Evolutionary conservation across 768 basidiomycete species (phyloP).

Genomic region (Agrocybe chaxingu): DNA sequence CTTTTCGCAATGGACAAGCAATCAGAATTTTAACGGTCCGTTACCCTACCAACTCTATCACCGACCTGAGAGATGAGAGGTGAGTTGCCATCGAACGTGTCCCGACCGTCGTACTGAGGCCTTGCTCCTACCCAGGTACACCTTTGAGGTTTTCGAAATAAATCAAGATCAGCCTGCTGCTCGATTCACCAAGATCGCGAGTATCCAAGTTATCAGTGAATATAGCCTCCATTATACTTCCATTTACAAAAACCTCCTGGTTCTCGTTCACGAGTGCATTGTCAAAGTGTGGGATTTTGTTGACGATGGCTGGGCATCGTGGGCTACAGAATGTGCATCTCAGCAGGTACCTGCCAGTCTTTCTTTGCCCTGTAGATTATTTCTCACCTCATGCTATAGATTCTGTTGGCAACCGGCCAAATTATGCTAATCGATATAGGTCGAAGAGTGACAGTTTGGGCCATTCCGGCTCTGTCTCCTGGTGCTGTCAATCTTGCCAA

Average conservation of each 20-base stretch:
- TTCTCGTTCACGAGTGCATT: conserved; percentile 6
- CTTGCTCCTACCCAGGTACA: not conserved
- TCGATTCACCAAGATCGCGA: conserved; percentile 3
- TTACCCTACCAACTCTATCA: not conserved
- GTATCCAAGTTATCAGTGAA: not conserved
- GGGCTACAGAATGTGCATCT: conserved; percentile 1
- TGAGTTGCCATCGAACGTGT: not conserved
- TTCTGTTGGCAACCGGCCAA: conserved; percentile 6
- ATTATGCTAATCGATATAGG: too few relatives aligned
- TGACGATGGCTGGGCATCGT: conserved; percentile 7
- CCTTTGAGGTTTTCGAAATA: conserved; percentile 9
- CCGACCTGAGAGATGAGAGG: not conserved
- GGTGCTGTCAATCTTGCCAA: too few relatives aligned
- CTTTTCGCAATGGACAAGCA: conserved; percentile 2
- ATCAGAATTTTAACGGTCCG: not conserved
- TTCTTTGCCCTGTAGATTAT: not conserved
- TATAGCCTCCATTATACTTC: conserved; percentile 6
- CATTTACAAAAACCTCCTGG: conserved; percentile 7
- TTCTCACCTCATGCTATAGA: conserved; percentile 1
- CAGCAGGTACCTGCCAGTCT: conserved; percentile 2
- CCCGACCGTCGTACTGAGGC: not conserved
- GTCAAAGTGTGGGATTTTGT: conserved; percentile 14
- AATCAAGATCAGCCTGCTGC: conserved; percentile 2
- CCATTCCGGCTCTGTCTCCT: too few relatives aligned
- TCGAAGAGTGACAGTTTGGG: too few relatives aligned